Evolutionary conservation across 768 basidiomycete genomes (phyloP).

Genomic region (Leucocoprinus leucothites): DNA sequence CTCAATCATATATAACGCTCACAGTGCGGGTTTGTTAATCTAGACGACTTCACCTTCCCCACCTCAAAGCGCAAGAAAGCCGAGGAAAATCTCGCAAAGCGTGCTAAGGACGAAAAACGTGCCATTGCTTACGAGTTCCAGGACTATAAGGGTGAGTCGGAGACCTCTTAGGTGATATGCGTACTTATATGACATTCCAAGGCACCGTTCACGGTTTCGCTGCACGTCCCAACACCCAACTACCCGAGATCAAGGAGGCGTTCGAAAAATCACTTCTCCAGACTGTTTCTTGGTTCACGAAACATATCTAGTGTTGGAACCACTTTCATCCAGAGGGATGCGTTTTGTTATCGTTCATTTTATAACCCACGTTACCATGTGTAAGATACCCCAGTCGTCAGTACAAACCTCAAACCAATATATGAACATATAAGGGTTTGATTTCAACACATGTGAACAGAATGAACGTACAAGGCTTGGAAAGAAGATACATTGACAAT

Average conservation of each 20-base stretch:
- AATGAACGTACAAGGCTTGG: too few relatives aligned
- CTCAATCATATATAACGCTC: too few relatives aligned
- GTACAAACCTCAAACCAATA: too few relatives aligned
- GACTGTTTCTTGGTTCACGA: slow-evolving; percentile 43
- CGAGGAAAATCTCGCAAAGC: slow-evolving; percentile 33
- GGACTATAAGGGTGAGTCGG: slow-evolving; percentile 36
- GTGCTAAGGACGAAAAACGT: slow-evolving; percentile 29
- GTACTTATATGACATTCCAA: slow-evolving; percentile 14
- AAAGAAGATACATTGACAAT: too few relatives aligned
- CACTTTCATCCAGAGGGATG: neutral
- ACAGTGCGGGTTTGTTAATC: too few relatives aligned
- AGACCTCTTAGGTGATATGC: neutral
- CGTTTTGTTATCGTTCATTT: too few relatives aligned
- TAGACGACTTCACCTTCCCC: slow-evolving; percentile 38
- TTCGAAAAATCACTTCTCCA: slow-evolving; percentile 41
- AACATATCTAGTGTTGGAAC: slow-evolving; percentile 14
- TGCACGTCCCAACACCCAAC: slow-evolving; percentile 34
- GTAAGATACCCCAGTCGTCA: too few relatives aligned
- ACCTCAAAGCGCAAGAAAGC: slow-evolving; percentile 25
- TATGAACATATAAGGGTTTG: too few relatives aligned
- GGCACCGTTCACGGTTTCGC: slow-evolving; percentile 48
- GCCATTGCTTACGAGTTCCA: slow-evolving; percentile 44
- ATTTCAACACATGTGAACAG: too few relatives aligned
- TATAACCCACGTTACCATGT: too few relatives aligned
- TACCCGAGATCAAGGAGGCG: slow-evolving; percentile 37